Base-by-base conservation (phyloP, 129 eudicot species). In the Oenanthe sinensis region DNA sequence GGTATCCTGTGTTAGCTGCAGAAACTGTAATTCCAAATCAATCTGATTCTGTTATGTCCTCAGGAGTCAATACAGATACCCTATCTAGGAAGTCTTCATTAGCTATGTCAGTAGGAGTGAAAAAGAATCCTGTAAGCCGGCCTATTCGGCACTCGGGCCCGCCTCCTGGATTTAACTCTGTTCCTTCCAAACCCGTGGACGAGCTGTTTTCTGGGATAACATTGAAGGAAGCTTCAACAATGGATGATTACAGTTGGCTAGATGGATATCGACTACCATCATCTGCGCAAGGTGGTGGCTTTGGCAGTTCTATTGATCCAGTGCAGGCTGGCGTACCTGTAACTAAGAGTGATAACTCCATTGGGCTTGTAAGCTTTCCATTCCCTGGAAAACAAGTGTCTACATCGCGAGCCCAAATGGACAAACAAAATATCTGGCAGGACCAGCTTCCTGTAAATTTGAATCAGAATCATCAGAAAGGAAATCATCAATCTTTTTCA, bases 311-410 rank as follows among this genome's bases (percentile, higher is more conserved):
- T 14, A 42, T 79, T 42, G 87, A 87, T 83, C 72, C 75, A 75
- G 85, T 84, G n/a, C 90, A 84, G 55, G 78, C 82, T 46, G 86
- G 77, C 70, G 79, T 71, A 74, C 78, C 87, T 63, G 74, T 77
- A 82, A 89, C 80, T 83, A 86, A 86, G 47, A 85, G 60, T 79
- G 85, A 79, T 79, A 81, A 82, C 79, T 82, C 88, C 8, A 50
- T 87, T 80, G 97, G 88, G 76, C 80, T 85, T 79, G 82, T 83
- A 36, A 84, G 83, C 85, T 96, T 96, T 84, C 99, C 99, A 28
- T 96, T 92, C 74, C 99, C 99, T 72, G 99, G 97, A 76, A 96
- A 96, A 89, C 97, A 96, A 65, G 85, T 86, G 30, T 69, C 90
- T 15, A 24, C 89, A 2, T 71, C 80, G 65, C 85, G 83, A 54